Evolutionary conservation across 208 protist species (phyloP), one percentile per base, ranked within the genome.

Genomic region (Trypanosoma caninum): DNA sequence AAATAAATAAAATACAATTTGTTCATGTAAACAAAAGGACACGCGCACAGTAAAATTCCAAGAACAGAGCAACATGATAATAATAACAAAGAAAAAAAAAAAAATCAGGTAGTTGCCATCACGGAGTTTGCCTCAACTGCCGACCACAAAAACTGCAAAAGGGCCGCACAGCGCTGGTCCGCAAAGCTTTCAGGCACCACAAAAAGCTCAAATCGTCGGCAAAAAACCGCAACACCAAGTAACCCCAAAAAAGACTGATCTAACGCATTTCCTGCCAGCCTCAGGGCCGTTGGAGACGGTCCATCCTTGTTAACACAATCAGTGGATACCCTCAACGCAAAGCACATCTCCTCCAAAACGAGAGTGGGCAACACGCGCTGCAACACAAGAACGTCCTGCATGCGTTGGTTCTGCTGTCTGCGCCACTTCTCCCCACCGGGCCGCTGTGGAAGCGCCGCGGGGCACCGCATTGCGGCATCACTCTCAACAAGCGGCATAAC

Each of bases 181-280:
- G 34, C 34, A 51, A 84, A 44, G 30, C 60, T 81, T 13, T 68
- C 81, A 6, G 87, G 81, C 50, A 78, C 56, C 4, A 88, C 45
- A 48, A 64, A 66, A 34, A 52, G 20, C 50, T 93, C 83, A 14
- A 90, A 46, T 3, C 65, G 80, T 5, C 68, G 69, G 44, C 80
- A 81, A 42, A 94, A 82, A 20, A 81, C 80, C 4, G 84, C 40
- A 8, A 89, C 50, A 13, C 87, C 87, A 14, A 75, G 60, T 13
- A 87, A 50, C n/a, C 83, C 83, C 20, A 94, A 65, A 56, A 88
- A 91, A 31, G 67, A 81, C 5, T 71, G 33, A 34, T 60, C 59
- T 27, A 80, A 23, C 22, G 41, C 23, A 10, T 60, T 16, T 50
- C 72, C 48, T 42, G 23, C 28, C 7, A 59, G 50, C 20, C 48